Evolutionary conservation across 2,329 filamentous ascomycete genomes (phyloP), one percentile per base, ranked within the genome.

Genomic region (Lasiodiplodia hormozganensis): DNA sequence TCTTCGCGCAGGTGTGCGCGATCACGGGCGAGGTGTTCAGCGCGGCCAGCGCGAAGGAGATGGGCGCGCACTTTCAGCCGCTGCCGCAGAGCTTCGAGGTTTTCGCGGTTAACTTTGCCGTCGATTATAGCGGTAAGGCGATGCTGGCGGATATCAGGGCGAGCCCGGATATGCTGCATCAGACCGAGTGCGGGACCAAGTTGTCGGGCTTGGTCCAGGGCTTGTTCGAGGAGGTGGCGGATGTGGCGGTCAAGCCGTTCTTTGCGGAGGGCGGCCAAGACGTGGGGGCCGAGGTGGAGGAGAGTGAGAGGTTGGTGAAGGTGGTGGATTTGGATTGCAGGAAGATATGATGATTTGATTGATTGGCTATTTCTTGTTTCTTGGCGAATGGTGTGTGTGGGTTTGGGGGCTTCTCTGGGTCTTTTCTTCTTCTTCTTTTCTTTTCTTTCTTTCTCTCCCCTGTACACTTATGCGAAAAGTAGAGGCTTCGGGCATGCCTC

Each of bases 21-120:
- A 84, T 92, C 14, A 94, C 93, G 0, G 90, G 88, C 2, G 92
- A 95, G 70, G 78, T 92, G 0, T 97, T 98, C 74, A 91, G 95
- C 77, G 95, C 93, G 0, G 58, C 58, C 10, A 95, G 95, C 0
- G 93, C 94, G 0, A 82, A 89, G 62, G 89, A 87, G 3, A 96
- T 96, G 90, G 88, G 89, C 76, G 86, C 96, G 10, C 94, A 99
- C 84, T 98, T 98, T 82, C 94, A 97, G 80, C 89, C 94, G 18
- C 78, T 97, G 60, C 89, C 90, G 0, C 95, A 96, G 77, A 92
- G 91, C 0, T 98, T 98, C 76, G 96, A 99, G 82, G 83, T 96
- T 5, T 98, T 92, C 77, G 96, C 96, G 0, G 80, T 98, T 49
- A 96, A 98, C 78, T 99, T 96, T 76, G 79, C 98, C 74, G 89